Conservation (phyloP, 805 yeast species). For the Candida ulmi region DNA sequence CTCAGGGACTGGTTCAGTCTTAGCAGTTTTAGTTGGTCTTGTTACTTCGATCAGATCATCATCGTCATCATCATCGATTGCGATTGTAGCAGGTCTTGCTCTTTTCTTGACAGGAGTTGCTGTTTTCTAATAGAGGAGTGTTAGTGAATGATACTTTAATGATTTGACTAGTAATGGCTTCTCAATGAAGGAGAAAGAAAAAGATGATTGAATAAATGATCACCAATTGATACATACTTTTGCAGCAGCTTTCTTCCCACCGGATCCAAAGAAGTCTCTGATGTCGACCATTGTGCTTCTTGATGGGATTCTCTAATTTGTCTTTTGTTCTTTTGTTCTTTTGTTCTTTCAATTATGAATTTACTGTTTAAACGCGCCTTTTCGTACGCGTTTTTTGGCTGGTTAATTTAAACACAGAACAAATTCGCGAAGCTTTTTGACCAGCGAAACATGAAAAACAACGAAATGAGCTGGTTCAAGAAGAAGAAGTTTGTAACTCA, state of each 20-base stretch:
- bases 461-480: too few relatives aligned
- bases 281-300: constrained; percentile 32
- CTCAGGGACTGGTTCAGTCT: constrained; percentile 2
- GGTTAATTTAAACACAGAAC: too few relatives aligned
- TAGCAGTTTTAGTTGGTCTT: constrained; percentile 8
- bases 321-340: too few relatives aligned
- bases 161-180: background rate
- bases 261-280: constrained; percentile 32
- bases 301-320: too few relatives aligned
- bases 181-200: too few relatives aligned
- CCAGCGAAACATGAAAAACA: too few relatives aligned
- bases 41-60: constrained; percentile 15
- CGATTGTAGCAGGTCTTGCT: constrained; percentile 8
- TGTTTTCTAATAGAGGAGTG: background rate
- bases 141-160: background rate
- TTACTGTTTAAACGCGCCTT: too few relatives aligned
- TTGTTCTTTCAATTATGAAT: too few relatives aligned
- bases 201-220: too few relatives aligned
- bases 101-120: constrained; percentile 1
- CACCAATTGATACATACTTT: constrained; percentile 9
- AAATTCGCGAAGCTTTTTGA: too few relatives aligned
- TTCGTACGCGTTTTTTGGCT: background rate
- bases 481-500: too few relatives aligned
- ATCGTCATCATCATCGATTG: constrained; percentile 24
- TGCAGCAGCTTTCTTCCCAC: constrained; percentile 7